Base-by-base conservation (phyloP, 2,329 filamentous ascomycete species). In the Trichophyton rubrum region DNA sequence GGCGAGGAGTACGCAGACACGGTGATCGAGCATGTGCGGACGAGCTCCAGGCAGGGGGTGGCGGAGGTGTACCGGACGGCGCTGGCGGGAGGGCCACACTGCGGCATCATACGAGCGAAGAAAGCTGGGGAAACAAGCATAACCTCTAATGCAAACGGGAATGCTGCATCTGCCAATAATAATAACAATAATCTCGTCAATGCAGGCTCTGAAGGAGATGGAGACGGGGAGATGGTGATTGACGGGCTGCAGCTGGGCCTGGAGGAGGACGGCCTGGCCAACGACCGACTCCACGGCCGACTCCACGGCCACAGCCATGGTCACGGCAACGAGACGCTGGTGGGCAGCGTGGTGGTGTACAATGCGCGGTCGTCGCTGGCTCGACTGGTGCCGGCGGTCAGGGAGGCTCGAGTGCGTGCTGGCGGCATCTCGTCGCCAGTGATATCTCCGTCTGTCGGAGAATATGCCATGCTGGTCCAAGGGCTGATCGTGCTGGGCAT, bases 101-200 rank as follows among this genome's bases (percentile, higher is more conserved):
- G 88, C 67, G 89, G 88, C 41, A 88, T 95, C 62, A 90, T 95
- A 61, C 83, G 90, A 33, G 90, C 90, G 22, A 93, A 90, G 33
- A 38, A 38, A 38, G 33, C 33, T 38, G 33, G 33, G 33, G 33
- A 38, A 38, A 38, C 73, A 79, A 85, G 60, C 79, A 81, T 30
- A 30, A 30, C 27, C 27, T 30, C 24, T 7, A 30, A 30, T 30
- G 27, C 27, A 30, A 30, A 30, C 27, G 27, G 27, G 6, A 30
- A 30, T 30, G 27, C 27, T 30, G 27, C 27, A 7, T 30, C 27
- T 7, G 22, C 22, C 22, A 24, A 24, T 24, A 24, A 24, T 24
- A 24, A 24, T 24, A 1, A 24, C 3, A 1, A 24, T 24, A 7
- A 7, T 30, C 6, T 30, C 27, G 27, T 30, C 27, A 30, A 38